Base-by-base conservation (phyloP, 805 yeast genomes). In the Nakazawaea pomicola region DNA sequence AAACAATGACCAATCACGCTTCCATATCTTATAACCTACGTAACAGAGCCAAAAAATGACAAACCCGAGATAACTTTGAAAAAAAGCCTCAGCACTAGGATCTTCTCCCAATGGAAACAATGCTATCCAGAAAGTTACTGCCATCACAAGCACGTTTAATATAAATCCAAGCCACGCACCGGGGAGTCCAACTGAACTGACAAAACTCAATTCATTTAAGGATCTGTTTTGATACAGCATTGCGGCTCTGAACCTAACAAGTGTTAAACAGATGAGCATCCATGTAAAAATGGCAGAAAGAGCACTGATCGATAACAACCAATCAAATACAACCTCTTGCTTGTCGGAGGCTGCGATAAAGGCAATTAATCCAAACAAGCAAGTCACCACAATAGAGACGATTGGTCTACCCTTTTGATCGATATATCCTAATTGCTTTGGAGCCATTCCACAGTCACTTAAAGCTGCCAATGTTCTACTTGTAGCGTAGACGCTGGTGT, bases 401-500 rank as follows among this genome's bases (percentile, higher is more conserved):
- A 72, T 50, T 33, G 79, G 80, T 46, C 79, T 61, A 36, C 80
- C 80, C 46, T 57, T 58, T 41, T 65, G 64, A 51, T 74, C 79
- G 41, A 72, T 62, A 50, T 70, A 72, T 25, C 67, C 70, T 18
- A 66, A 54, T 23, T 35, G 33, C 23, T 50, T 50, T 36, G 78
- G 78, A 15, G 75, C 75, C 46, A 64, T 58, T 19, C 70, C 70
- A 19, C 67, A 63, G 21, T 67, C 62, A 11, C 76, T 65, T 36
- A 73, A 59, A 0, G 76, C 65, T 21, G 70, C 69, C 39, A 73
- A 53, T 16, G 76, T 71, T 60, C 80, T 65, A 5, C 79, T 72
- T 20, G 76, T 67, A 7, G 78, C 81, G 52, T 68, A 76, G 12
- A 74, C 75, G 0, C 78, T 72, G 4, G 79, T 68, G 38, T 75